Percentiles rank a stretch among this genome's conserved stretches.
phyloP scores from a whole-genome alignment of 768 basidiomycete genomes.

The Suillus bovinus region DNA sequence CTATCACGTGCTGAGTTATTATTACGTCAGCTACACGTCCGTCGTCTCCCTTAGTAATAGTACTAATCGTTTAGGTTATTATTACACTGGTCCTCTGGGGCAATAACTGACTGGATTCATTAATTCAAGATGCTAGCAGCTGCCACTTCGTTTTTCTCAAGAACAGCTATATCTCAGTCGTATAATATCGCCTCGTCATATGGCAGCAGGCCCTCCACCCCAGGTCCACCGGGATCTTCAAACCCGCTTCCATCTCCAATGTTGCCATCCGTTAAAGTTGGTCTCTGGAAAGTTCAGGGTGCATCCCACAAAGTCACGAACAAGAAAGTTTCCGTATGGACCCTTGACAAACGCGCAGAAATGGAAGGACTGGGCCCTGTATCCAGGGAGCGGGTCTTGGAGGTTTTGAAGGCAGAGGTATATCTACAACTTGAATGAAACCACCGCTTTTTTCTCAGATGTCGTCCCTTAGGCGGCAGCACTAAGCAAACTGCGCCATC shows the following conservation, averaged over 20 bases:
- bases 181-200: constrained; percentile 59
- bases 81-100: background rate
- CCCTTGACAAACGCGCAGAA: constrained; percentile 82
- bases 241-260: constrained; percentile 40
- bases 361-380: constrained; percentile 65
- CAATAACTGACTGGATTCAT: background rate
- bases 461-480: constrained; percentile 66
- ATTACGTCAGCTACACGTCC: constrained; percentile 16
- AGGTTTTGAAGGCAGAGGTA: constrained; percentile 91
- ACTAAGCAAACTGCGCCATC: constrained; percentile 84
- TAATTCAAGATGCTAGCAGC: constrained; percentile 66
- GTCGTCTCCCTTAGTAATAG: background rate
- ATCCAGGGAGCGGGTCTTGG: constrained; percentile 74
- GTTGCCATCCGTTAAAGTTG: constrained; percentile 65
- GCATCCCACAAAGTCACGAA: constrained; percentile 87
- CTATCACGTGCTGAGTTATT: background rate
- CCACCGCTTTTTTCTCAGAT: constrained; percentile 3
- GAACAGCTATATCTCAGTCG: constrained; percentile 79
- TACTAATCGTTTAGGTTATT: background rate
- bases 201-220: constrained; percentile 40
- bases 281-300: constrained; percentile 86
- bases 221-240: constrained; percentile 34
- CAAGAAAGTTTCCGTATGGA: constrained; percentile 93
- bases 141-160: constrained; percentile 79
- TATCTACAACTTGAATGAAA: constrained; percentile 14